phyloP scores from a whole-genome alignment of 169 alveolate genomes.

The Plasmodium reichenowi region DNA sequence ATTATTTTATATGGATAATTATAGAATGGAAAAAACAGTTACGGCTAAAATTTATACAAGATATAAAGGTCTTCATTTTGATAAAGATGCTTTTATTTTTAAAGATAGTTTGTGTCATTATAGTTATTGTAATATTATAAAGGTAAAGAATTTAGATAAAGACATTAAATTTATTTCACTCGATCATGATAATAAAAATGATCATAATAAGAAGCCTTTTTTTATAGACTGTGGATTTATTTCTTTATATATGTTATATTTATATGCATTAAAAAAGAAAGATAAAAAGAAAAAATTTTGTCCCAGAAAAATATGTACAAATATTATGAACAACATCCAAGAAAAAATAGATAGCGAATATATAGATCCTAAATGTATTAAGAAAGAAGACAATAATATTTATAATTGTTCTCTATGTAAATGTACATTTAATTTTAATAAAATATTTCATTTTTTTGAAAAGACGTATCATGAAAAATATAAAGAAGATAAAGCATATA shows the following conservation, averaged over 20 bases:
- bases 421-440: slow-evolving; percentile 45
- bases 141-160: slow-evolving; percentile 38
- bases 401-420: slow-evolving; percentile 43
- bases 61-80: slow-evolving; percentile 27
- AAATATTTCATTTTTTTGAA: slow-evolving; percentile 20
- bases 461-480: background rate
- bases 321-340: slow-evolving; percentile 11
- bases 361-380: slow-evolving; percentile 30
- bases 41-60: slow-evolving; percentile 27
- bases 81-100: slow-evolving; percentile 15
- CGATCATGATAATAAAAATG: background rate
- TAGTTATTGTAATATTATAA: slow-evolving; percentile 35
- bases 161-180: slow-evolving; percentile 44
- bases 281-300: slow-evolving; percentile 4
- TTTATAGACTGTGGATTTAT: slow-evolving; percentile 15
- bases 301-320: slow-evolving; percentile 6
- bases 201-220: background rate
- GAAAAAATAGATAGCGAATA: slow-evolving; percentile 18
- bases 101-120: slow-evolving; percentile 55
- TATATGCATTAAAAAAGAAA: slow-evolving; percentile 26
- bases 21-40: slow-evolving; percentile 27
- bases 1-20: slow-evolving; percentile 69
- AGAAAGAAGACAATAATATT: slow-evolving; percentile 8
- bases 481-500: too few species aligned
- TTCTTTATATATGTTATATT: slow-evolving; percentile 40